These are phyloP conservation scores for Phialophora expanda DNA, from an alignment of 2,329 filamentous ascomycete species.

Conservation along the genomic window DNA sequence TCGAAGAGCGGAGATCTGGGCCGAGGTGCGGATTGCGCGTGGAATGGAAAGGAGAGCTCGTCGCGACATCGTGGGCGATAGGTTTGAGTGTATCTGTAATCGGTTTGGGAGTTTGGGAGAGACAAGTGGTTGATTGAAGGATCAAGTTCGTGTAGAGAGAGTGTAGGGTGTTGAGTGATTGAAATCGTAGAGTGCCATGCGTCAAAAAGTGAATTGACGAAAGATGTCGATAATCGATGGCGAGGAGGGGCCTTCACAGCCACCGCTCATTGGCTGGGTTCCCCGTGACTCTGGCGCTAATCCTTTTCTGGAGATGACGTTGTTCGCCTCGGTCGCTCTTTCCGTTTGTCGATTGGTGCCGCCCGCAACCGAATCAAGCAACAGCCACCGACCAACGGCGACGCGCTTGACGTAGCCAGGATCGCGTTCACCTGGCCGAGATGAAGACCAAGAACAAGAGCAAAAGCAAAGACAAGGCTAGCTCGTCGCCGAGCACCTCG, in stretches of 20 bases:
- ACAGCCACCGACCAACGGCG: constrained; percentile 3
- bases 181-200: constrained; percentile 15
- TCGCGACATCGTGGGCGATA: constrained; percentile 58
- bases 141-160: constrained; percentile 9
- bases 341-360: constrained; percentile 13
- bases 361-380: constrained; percentile 8
- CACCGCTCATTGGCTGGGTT: not conserved
- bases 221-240: constrained; percentile 23
- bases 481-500: constrained; percentile 5
- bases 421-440: constrained; percentile 1
- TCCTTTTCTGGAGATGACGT: constrained; percentile 25
- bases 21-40: constrained; percentile 57
- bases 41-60: constrained; percentile 61
- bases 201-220: constrained; percentile 25
- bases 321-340: constrained; percentile 18
- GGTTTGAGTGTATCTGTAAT: constrained; percentile 1
- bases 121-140: constrained; percentile 7
- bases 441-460: constrained; percentile 4
- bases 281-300: constrained; percentile 22
- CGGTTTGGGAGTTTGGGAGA: not conserved
- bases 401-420: constrained; percentile 9
- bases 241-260: constrained; percentile 11
- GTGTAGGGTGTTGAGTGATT: constrained; percentile 19
- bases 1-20: constrained; percentile 54
- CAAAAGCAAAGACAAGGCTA: constrained; percentile 7